Evolutionary conservation across 257 asterid species (phyloP).

Genomic region (Lycium ferocissimum): DNA sequence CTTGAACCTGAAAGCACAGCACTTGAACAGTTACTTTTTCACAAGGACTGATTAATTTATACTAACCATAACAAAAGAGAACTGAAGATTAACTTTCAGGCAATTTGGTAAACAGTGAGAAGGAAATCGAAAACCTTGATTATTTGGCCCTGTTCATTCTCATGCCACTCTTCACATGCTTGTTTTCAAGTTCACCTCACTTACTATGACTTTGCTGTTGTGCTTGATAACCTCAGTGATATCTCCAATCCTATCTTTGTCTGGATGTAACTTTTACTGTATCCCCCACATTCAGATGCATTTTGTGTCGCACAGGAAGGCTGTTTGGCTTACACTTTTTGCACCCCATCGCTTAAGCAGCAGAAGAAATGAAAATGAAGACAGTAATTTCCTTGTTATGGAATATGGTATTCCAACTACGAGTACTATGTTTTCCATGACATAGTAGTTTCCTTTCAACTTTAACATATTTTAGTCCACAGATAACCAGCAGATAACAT

Average conservation of each 20-base stretch:
- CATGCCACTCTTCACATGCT: conserved; percentile 83
- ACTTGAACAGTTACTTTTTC: background rate
- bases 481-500: background rate
- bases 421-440: background rate
- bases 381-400: conserved; percentile 1
- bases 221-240: conserved; percentile 67
- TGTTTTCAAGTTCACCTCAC: conserved; percentile 91
- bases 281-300: conserved; percentile 89
- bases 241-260: conserved; percentile 86
- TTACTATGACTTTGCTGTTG: conserved; percentile 66
- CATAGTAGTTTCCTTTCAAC: background rate
- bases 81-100: background rate
- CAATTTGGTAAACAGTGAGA: conserved; percentile 3
- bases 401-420: background rate
- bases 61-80: background rate
- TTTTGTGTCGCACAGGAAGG: conserved; percentile 77
- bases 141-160: conserved; percentile 80
- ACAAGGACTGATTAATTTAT: background rate
- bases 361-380: conserved; percentile 17
- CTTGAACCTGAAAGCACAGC: background rate
- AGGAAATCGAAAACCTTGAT: conserved; percentile 58
- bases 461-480: background rate
- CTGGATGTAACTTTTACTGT: conserved; percentile 88
- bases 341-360: conserved; percentile 89
- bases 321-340: conserved; percentile 94